phyloP scores from a whole-genome alignment of 805 yeast species.

The Yamadazyma philogaea region DNA sequence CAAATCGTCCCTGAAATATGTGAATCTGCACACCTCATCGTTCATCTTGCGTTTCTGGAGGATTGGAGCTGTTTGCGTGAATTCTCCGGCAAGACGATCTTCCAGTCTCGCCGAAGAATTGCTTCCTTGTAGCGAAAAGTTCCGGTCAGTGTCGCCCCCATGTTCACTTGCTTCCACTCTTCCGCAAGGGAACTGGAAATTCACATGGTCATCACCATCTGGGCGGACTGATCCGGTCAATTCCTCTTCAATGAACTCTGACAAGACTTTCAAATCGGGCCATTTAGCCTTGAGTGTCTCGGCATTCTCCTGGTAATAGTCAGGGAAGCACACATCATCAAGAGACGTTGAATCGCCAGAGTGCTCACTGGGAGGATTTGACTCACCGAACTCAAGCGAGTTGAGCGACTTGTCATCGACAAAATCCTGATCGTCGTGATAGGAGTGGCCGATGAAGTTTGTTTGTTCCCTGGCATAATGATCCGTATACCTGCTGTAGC shows the following conservation, averaged over 20 bases:
- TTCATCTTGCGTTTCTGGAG: conserved; percentile 16
- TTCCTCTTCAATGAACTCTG: conserved; percentile 49
- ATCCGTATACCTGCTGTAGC: conserved; percentile 25
- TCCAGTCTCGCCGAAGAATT: conserved; percentile 78
- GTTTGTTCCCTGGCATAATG: conserved; percentile 31
- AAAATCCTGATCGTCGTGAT: conserved; percentile 10
- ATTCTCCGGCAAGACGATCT: conserved; percentile 37
- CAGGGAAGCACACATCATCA: conserved; percentile 90
- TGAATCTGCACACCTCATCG: conserved; percentile 57
- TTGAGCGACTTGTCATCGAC: conserved; percentile 19
- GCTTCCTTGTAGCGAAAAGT: conserved; percentile 49
- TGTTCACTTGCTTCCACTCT: conserved; percentile 35
- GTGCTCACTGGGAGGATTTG: conserved; percentile 65
- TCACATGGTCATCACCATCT: conserved; percentile 9
- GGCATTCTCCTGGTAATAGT: conserved; percentile 46
- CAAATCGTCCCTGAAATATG: conserved; percentile 88
- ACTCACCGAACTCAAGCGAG: conserved; percentile 44
- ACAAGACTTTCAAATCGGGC: conserved; percentile 81
- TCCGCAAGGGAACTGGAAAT: conserved; percentile 18
- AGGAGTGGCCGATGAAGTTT: neutral
- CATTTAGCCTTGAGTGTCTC: conserved; percentile 41
- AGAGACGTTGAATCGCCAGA: conserved; percentile 68
- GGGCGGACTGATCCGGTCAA: neutral
- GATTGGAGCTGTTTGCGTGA: conserved; percentile 25
- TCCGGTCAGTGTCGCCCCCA: conserved; percentile 36